A percentile compares a stretch with the other conserved stretches of the same genome.
phyloP scores from a whole-genome alignment of 2,329 filamentous ascomycete species.

The Clonostachys rhizophaga region DNA sequence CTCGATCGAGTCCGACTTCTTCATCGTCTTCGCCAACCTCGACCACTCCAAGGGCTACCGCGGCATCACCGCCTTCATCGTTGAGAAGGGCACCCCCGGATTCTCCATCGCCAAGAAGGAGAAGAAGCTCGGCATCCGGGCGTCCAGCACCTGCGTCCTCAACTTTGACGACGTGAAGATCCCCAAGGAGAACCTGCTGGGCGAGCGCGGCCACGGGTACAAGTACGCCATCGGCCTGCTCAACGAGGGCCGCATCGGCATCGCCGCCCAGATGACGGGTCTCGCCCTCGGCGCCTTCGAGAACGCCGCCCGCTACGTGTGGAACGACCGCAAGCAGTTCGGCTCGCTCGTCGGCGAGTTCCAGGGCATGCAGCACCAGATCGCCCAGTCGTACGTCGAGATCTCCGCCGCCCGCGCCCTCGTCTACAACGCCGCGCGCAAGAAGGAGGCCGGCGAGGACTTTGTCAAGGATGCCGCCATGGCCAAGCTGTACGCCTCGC shows the following conservation, averaged over 20 bases:
- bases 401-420: constrained; percentile 87
- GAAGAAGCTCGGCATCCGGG: constrained; percentile 97
- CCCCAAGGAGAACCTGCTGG: constrained; percentile 82
- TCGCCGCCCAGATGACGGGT: constrained; percentile 98
- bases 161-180: constrained; percentile 96
- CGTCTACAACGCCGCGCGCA: constrained; percentile 92
- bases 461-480: constrained; percentile 96
- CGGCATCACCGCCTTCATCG: constrained; percentile 92
- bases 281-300: constrained; percentile 92
- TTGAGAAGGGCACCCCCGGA: constrained; percentile 84
- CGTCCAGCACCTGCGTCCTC: constrained; percentile 93
- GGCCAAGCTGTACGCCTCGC: constrained; percentile 93
- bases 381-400: constrained; percentile 92
- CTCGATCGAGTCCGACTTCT: constrained; percentile 87
- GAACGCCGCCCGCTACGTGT: constrained; percentile 88
- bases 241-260: constrained; percentile 96
- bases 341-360: constrained; percentile 91
- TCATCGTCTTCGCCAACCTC: constrained; percentile 97
- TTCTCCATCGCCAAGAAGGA: constrained; percentile 99
- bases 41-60: constrained; percentile 91
- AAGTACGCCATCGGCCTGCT: constrained; percentile 94
- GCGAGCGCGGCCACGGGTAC: constrained; percentile 87
- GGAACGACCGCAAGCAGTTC: constrained; percentile 98
- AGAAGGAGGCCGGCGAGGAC: constrained; percentile 95
- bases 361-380: constrained; percentile 99